Evolutionary conservation across 2,329 filamentous ascomycete species (phyloP), one percentile per base, ranked within the genome.

Genomic region (Phoma sp.): DNA sequence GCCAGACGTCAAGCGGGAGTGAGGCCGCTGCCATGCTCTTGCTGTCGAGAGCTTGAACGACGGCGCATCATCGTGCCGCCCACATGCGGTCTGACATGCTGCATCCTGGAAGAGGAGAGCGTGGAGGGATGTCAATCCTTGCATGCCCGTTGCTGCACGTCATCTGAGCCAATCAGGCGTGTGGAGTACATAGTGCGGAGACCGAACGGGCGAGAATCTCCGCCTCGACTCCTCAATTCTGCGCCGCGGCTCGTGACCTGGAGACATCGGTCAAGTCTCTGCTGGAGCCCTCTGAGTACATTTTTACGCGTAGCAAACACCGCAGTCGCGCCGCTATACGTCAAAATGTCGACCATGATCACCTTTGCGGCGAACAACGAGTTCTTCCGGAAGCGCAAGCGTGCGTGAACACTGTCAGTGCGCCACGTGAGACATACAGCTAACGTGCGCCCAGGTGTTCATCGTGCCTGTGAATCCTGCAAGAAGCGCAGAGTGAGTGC

Each of bases 321-420:
- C 38, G 43, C 37, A 43, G 57, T 48, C 59, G 47, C 53, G 31
- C 47, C 17, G 33, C 36, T 27, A 50, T 41, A 25, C 58, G 51
- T 49, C 59, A 60, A 51, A 9, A 77, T 77, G 75, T 76, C 74
- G 40, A 74, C 70, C 22, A 76, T 77, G 69, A 76, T 77, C 51
- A 79, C 76, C 25, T 79, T 79, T 54, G 76, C 77, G 24, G 75
- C 76, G n/a, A 77, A 78, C 51, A 77, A 77, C 62, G 75, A 77
- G 56, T 76, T 75, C 63, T 78, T 77, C 64, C 64, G 76, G 56
- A 79, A 79, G 62, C 72, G 77, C 41, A 78, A 78, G 59, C 69
- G 76, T 72, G 60, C 56, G 68, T 46, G 60, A 58, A 55, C 51
- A 46, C 52, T 40, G 60, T 62, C 57, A 57, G 51, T 55, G 55